Evolutionary conservation across 257 asterid species (phyloP), one percentile per base, ranked within the genome.

Genomic region (Catharanthus roseus): DNA sequence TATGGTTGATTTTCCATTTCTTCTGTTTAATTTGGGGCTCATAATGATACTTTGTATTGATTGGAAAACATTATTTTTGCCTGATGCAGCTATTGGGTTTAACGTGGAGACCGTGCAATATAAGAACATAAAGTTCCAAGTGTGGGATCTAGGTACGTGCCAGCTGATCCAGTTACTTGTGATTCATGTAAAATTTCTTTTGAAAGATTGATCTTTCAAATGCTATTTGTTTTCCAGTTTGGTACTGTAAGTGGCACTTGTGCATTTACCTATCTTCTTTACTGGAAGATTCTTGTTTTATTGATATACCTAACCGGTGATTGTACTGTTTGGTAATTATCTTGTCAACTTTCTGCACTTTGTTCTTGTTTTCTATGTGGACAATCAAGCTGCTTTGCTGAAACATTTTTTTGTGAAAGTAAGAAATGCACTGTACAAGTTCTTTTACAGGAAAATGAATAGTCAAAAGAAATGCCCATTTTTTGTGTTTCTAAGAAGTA

Each of bases 31-130:
- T 16, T 54, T 6, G 8, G 34, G 38, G 44, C 15, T 49, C 55
- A 47, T 57, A 31, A 31, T 36, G 55, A 11, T 65, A 39, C 24
- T 64, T 65, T 66, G 69, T 44, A 36, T 77, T 82, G 36, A 79
- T 71, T 9, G 29, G 47, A 11, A 23, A 26, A 6, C 60, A 33
- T 21, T 28, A 21, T 74, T 24, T 45, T 44, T 41, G 57, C 69
- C 75, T 77, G 75, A 66, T 81, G 81, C 91, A 89, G 97, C 97
- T 9, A 93, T 93, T 79, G 98, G 97, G 74, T 93, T 90, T 82
- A 89, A 93, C 79, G 98, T 93, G 80, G 98, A 93, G 73, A 93
- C 96, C 0, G 89, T 93, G 86, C 97, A 89, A 85, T 85, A 93
- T 74, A 93, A 90, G 78, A 88, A 88, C 76, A 85, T 90, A 41